Percentiles rank a stretch among this genome's conserved stretches.
phyloP scores from a whole-genome alignment of 2,329 filamentous ascomycete genomes.

The Colletotrichum sp. region DNA sequence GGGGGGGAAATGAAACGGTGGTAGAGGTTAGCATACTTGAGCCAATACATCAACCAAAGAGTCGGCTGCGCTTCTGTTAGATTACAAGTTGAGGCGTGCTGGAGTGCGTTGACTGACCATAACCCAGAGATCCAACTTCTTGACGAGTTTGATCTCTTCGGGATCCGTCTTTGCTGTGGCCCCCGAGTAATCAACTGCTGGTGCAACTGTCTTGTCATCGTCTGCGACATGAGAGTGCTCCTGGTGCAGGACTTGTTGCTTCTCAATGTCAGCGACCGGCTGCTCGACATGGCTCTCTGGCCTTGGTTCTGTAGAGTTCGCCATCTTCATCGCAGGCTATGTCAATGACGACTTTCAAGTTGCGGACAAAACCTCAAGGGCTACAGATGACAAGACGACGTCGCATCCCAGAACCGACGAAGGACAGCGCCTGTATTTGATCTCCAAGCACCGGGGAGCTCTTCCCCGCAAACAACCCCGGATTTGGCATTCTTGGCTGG shows the following conservation, averaged over 20 bases:
- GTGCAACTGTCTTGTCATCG: background rate
- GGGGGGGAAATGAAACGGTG: background rate
- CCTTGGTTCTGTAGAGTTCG: background rate
- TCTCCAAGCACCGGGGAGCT: background rate
- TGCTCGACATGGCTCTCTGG: background rate
- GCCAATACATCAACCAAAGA: slow-evolving; percentile 37
- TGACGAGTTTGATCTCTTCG: slow-evolving; percentile 41
- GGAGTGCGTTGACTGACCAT: slow-evolving; percentile 27
- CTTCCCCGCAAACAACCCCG: slow-evolving; percentile 13
- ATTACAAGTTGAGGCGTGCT: rapidly evolving
- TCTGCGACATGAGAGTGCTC: slow-evolving; percentile 10
- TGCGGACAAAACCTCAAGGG: background rate
- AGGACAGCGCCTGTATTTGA: background rate
- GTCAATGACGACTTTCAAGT: background rate
- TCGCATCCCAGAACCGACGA: background rate
- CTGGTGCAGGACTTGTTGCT: slow-evolving; percentile 8
- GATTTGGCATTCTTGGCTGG: slow-evolving; percentile 11
- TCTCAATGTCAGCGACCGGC: background rate
- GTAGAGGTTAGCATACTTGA: slow-evolving; percentile 12
- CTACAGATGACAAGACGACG: background rate
- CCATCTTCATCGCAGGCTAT: background rate
- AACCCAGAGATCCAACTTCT: slow-evolving; percentile 42
- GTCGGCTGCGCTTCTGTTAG: slow-evolving; percentile 29
- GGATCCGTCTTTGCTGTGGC: slow-evolving; percentile 43
- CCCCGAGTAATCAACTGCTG: slow-evolving; percentile 38